Evolutionary conservation across 2,329 filamentous ascomycete genomes (phyloP), one percentile per base, ranked within the genome.

Genomic region (Trichoderma arundinaceum): DNA sequence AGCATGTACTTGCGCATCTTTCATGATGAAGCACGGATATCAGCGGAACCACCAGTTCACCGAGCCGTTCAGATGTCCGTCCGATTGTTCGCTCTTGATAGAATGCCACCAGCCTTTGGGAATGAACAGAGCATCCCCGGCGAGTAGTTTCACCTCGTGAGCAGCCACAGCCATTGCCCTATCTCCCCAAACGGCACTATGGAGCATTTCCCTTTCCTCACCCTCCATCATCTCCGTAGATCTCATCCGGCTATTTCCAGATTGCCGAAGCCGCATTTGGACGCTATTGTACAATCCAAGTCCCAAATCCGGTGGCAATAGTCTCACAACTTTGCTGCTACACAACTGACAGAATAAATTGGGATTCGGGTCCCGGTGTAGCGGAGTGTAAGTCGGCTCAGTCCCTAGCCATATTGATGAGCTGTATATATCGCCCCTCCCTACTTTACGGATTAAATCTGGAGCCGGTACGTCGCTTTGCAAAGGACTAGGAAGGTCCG

Each of bases 151-250:
- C 1, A 84, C 86, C 72, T 92, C 85, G 2, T 76, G 69, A 19
- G 84, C 71, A 70, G 71, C 79, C 70, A 70, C 76, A 67, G 66
- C 71, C 22, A 22, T 66, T 43, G 59, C 66, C 1, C 74, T 68
- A 2, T 74, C 70, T 2, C 76, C 79, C 95, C 94, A 98, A 2
- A 97, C 83, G 3, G 84, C 87, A 1, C 84, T 78, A 69, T 94
- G 87, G 13, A 97, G 76, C 2, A 83, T 79, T 19, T 81, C 77
- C 69, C 88, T 88, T 78, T 97, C 92, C 1, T 80, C 77, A 0
- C 93, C 93, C 59, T 88, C 83, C 93, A 98, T 97, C 94, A 98
- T 97, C 74, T 97, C 93, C 10, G 89, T 84, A 0, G 91, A 91
- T 65, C 93, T 84, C 70, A 97, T 81, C 17, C 81, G 78, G 13